phyloP scores from a whole-genome alignment of 345 rosid genomes.

The Anastatica hierochuntica region DNA sequence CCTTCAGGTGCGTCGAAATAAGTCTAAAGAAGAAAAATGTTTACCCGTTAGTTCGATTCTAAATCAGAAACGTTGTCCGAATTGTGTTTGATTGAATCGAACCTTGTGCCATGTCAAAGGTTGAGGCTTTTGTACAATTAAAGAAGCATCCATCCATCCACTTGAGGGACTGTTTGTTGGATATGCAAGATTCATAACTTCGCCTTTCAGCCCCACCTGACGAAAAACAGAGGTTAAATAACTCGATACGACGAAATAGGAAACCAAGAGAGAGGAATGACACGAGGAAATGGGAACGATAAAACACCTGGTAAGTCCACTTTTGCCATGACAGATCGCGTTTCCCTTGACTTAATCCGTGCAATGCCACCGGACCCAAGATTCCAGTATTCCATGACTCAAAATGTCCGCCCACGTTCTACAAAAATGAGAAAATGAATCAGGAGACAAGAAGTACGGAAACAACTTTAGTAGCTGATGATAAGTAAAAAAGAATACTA shows the following conservation, averaged over 20 bases:
- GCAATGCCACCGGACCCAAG: slow-evolving; percentile 91
- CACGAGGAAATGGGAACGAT: background rate
- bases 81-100: background rate
- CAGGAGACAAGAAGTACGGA: background rate
- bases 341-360: slow-evolving; percentile 82
- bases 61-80: background rate
- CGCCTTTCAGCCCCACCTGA: slow-evolving; percentile 98
- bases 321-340: slow-evolving; percentile 86
- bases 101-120: slow-evolving; percentile 98
- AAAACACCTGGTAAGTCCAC: slow-evolving; percentile 88
- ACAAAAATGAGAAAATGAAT: slow-evolving; percentile 1
- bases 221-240: slow-evolving; percentile 8
- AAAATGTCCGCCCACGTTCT: slow-evolving; percentile 95
- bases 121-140: slow-evolving; percentile 57
- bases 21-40: slow-evolving; percentile 30
- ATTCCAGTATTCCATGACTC: slow-evolving; percentile 96
- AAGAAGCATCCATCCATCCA: slow-evolving; percentile 66
- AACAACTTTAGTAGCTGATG: background rate
- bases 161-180: slow-evolving; percentile 52
- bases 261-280: background rate
- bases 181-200: slow-evolving; percentile 71
- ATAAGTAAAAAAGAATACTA: slow-evolving; percentile 24
- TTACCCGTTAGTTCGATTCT: background rate
- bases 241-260: background rate
- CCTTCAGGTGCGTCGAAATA: slow-evolving; percentile 91